Base-by-base conservation (phyloP, 208 protist genomes). In the Vickermania spadyakhi region DNA sequence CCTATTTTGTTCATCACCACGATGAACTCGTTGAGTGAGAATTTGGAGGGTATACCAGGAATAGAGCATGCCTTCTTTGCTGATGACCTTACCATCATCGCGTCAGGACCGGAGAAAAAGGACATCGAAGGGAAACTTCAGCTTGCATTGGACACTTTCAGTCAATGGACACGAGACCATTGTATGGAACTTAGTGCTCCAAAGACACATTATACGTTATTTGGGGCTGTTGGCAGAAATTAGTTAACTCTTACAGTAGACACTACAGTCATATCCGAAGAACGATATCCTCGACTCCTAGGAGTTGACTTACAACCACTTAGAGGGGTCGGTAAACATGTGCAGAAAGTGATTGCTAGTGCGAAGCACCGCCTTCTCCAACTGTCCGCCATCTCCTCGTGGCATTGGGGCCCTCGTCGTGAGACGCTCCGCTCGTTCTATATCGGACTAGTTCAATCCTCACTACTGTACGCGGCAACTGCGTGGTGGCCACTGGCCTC, bases 21-120 rank as follows among this genome's bases (percentile, higher is more conserved):
- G 18, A 62, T 31, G 31, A 54, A 54, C 14, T 53, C 45, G 23
- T 28, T 28, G 5, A 27, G 23, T 13, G 25, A 7, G n/a, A 22
- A 58, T 22, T 18, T 29, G 54, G 5, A 29, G 28, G 54, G 27
- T 18, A 31, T 22, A 5, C 5, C 54, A 26, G 13, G 27, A 26
- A 23, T 62, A 52, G 41, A 62, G 11, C 58, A 52, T 45, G n/a
- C n/a, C 41, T 21, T 53, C 21, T 54, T 69, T 69, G 52, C 66
- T 69, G 36, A 45, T 45, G 36, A 45, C 18, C 36, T 45, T n/a
- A 75, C 70, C 0, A 57, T 75, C 5, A 25, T 60, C 3, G 50
- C 28, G 11, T 28, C 13, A 55, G n/a, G 18, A 23, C 28, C 2
- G 0, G 18, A 61, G 26, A 11, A 14, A 49, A 22, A 21, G 3